Evolutionary conservation across 2,329 filamentous ascomycete genomes (phyloP).

Genomic region (Colletotrichum sidae): DNA sequence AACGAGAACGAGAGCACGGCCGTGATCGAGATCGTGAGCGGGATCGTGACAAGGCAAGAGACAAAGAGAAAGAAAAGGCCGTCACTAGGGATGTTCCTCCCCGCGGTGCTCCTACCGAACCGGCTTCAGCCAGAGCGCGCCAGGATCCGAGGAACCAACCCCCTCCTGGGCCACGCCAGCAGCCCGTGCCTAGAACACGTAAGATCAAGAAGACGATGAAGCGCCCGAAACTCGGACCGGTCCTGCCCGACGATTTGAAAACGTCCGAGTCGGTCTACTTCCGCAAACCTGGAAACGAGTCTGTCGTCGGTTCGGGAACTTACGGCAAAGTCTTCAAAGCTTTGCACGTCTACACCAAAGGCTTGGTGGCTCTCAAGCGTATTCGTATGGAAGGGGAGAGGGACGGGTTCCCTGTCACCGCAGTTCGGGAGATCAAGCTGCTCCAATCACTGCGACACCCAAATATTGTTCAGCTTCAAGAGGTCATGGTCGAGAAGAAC

Average conservation of each 20-base stretch:
- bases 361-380: conserved; percentile 86
- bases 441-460: conserved; percentile 86
- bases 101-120: conserved; percentile 63
- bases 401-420: conserved; percentile 91
- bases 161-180: conserved; percentile 49
- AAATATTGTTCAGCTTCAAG: conserved; percentile 85
- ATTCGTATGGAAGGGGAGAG: conserved; percentile 94
- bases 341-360: conserved; percentile 90
- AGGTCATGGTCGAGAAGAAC: conserved; percentile 98
- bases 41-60: conserved; percentile 48
- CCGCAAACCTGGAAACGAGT: conserved; percentile 96
- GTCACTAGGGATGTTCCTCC: conserved; percentile 59
- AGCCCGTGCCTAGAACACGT: conserved; percentile 63
- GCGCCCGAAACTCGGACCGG: conserved; percentile 77
- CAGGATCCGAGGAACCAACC: conserved; percentile 47
- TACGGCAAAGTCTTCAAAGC: conserved; percentile 97
- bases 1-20: conserved; percentile 38
- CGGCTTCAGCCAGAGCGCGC: conserved; percentile 59
- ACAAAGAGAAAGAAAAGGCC: conserved; percentile 47
- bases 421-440: conserved; percentile 90
- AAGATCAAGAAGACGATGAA: conserved; percentile 76
- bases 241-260: conserved; percentile 77
- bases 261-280: conserved; percentile 91
- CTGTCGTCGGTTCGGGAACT: conserved; percentile 93
- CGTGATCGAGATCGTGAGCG: conserved; percentile 44